Base-by-base conservation (phyloP, 306 rosid genomes). In the Crotalaria pallida region DNA sequence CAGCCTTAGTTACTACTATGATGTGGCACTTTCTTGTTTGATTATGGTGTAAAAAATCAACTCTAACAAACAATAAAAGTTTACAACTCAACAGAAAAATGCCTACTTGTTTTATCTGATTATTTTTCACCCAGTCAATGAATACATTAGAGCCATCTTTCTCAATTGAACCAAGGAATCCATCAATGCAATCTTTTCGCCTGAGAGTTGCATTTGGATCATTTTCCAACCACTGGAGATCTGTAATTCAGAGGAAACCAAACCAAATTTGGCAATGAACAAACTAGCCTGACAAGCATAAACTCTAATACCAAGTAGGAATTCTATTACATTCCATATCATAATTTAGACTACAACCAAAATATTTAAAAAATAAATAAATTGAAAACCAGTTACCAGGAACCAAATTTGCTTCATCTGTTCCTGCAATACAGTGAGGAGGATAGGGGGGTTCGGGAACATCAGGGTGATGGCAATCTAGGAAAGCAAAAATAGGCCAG, bases 361-460 rank as follows among this genome's bases (percentile, higher is more conserved):
- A 31, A 5, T 3, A 22, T 6, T 19, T 7, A 49, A 9, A n/a
- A n/a, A n/a, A n/a, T n/a, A n/a, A n/a, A 13, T 50, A 18, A 3
- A 17, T 3, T 6, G 26, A 50, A 75, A 38, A 5, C 7, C 12
- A 40, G 29, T 43, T 81, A 94, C 98, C 96, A 45, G 97, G 87
- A 79, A 94, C 91, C 23, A 90, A 84, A 7, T 87, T 84, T 40
- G 82, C 61, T 79, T 94, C 98, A 26, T 88, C 79, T 4, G 96
- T 77, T 65, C 98, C 98, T 21, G 66, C 72, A 72, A 94, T 76
- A 65, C 97, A 94, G 74, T 94, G 97, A 24, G 88, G 84, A 69
- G 97, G 98, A 87, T 85, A 94, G 29, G 98, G 98, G 47, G 66
- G 84, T 65, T 94, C 98, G 0, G 95, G 98, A 67, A 82, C 40